Percentiles rank a stretch among this genome's conserved stretches.
Conservation (phyloP, 139 green algal genomes). For the Mychonastes homosphaera region DNA sequence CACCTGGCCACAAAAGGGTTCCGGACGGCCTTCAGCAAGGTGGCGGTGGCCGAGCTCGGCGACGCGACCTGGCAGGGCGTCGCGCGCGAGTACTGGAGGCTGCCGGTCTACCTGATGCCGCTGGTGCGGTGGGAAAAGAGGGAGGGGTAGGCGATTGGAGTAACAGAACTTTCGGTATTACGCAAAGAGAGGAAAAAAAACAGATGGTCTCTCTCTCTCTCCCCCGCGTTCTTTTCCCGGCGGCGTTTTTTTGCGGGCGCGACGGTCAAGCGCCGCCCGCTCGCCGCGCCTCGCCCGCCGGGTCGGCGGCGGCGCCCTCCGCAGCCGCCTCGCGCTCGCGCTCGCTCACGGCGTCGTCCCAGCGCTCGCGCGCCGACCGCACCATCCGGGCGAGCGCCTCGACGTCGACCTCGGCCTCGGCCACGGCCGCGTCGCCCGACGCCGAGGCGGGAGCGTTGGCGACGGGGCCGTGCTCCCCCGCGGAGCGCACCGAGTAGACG, state of each 20-base stretch:
- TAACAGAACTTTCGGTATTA: too few species aligned
- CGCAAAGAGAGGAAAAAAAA: too few species aligned
- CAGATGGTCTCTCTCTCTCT: too few species aligned
- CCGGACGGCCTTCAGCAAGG: constrained; percentile 43
- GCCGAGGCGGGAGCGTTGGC: constrained; percentile 4
- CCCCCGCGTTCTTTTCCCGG: too few species aligned
- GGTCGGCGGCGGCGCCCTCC: too few species aligned
- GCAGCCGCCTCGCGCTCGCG: too few species aligned
- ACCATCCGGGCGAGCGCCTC: constrained; percentile 22
- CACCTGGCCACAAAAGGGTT: constrained; percentile 58
- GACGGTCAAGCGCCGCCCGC: too few species aligned
- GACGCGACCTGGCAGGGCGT: constrained; percentile 70
- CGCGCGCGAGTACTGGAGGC: constrained; percentile 64
- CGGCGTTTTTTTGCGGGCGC: too few species aligned
- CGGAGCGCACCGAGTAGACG: constrained; percentile 10
- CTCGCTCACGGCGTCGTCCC: too few species aligned
- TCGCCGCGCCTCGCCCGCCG: too few species aligned
- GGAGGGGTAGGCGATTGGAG: background rate
- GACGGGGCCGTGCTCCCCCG: constrained; percentile 3
- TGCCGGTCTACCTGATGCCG: constrained; percentile 62
- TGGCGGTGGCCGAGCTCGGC: constrained; percentile 52
- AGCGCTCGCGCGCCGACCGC: too few species aligned
- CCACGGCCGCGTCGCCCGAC: constrained; percentile 11
- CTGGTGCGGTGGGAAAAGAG: constrained; percentile 1
- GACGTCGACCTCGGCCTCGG: constrained; percentile 21